Base-by-base conservation (phyloP, 1,139 yeast species). In the Magnusiomyces sp. region DNA sequence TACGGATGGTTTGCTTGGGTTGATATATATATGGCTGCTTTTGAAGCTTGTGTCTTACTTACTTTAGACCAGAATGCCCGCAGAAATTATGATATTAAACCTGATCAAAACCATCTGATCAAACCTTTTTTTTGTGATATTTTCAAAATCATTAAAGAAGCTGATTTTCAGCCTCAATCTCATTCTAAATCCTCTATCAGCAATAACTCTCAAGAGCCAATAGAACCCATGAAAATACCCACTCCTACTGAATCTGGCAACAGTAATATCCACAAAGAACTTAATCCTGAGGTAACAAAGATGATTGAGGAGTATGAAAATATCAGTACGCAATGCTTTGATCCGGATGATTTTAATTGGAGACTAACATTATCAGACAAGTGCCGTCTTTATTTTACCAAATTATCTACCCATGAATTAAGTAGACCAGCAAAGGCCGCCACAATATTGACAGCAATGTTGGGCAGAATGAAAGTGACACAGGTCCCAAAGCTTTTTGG, bases 1-100 rank as follows among this genome's bases (percentile, higher is more conserved):
- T 42, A 42, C 16, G 33, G 33, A 13, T 42, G 45, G 45, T 42
- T 42, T 42, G 11, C 45, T 29, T 41, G 44, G 44, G 27, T 16
- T n/a, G 44, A 41, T 19, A 41, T 41, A 2, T 31, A n/a, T 7
- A 29, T 41, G 44, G 44, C 36, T 5, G 44, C 44, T 6, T 41
- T 41, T 41, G 31, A 41, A 41, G 44, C 20, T 2, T 41, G 36
- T n/a, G 44, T 41, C 14, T 31, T 41, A 13, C 13, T 41, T 16
- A n/a, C 19, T n/a, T 11, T 41, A 9, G 44, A 41, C 27, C 34
- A 41, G n/a, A 16, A 31, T 9, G 6, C 44, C 9, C 44, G 44
- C 13, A 3, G 31, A 5, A 11, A 29, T 7, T 16, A 29, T 10
- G 5, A 29, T 4, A n/a, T 41, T 13, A 6, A 17, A 14, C 44